phyloP scores from a whole-genome alignment of 192 early-diverging fungal species.

The Coemansia sp. region DNA sequence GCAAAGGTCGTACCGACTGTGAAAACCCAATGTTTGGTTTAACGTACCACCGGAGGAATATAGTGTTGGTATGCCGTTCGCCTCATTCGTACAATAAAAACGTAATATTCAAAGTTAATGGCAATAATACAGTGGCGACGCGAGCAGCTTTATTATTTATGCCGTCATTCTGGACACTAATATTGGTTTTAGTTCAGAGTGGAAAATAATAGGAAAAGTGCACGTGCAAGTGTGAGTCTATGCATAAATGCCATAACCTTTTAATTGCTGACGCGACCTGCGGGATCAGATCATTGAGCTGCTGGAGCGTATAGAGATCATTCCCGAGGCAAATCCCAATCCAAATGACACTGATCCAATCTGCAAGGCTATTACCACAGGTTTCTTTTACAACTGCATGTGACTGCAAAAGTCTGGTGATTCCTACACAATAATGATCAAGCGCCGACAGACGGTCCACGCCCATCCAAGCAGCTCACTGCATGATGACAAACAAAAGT shows the following conservation, averaged over 20 bases:
- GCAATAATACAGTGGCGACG: no score
- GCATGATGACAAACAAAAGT: conserved; percentile 76
- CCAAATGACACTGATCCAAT: conserved; percentile 82
- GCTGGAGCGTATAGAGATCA: conserved; percentile 89
- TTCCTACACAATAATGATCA: conserved; percentile 86
- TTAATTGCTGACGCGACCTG: conserved; percentile 60
- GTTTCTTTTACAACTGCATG: conserved; percentile 95
- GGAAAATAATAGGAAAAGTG: no score
- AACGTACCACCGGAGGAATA: conserved; percentile 40
- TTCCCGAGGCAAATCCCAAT: conserved; percentile 76
- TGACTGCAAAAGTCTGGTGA: conserved; percentile 83
- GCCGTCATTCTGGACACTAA: no score
- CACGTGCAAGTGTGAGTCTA: no score
- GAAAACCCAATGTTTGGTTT: not conserved
- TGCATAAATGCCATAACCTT: no score
- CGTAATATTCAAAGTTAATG: no score
- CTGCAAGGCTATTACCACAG: conserved; percentile 88
- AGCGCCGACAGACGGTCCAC: conserved; percentile 84
- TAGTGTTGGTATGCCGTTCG: conserved; percentile 53
- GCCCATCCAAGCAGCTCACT: conserved; percentile 89
- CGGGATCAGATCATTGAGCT: conserved; percentile 90
- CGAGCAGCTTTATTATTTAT: no score
- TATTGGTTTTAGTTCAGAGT: no score
- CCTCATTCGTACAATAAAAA: conserved; percentile 19
- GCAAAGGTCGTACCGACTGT: not conserved